Evolutionary conservation across 78 protist genomes (phyloP).

Genomic region (Dictyostelium discoideum): DNA sequence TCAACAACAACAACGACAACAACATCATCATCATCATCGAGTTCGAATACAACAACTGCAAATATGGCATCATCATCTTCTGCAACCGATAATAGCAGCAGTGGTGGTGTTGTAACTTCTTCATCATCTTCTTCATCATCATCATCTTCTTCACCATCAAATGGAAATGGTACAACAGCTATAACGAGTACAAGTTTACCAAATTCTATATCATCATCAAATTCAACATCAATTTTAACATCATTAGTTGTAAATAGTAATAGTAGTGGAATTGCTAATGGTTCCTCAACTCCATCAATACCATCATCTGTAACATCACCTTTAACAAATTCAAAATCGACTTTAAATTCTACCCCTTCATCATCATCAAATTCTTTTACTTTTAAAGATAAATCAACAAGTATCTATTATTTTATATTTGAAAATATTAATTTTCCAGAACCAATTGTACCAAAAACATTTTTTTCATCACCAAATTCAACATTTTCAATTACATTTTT

Average conservation of each 20-base stretch:
- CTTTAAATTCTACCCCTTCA: not conserved
- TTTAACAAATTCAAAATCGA: not conserved
- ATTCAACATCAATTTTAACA: not conserved
- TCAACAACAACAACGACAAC: not conserved
- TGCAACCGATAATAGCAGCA: not conserved
- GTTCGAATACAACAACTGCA: not conserved
- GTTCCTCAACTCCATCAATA: not conserved
- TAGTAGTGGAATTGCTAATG: not conserved
- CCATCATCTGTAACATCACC: not conserved
- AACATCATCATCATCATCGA: not conserved
- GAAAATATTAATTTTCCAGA: constrained; percentile 47
- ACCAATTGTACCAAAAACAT: constrained; percentile 55
- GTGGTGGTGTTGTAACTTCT: not conserved
- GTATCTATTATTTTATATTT: constrained; percentile 33
- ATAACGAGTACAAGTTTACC: not conserved
- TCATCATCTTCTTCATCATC: not conserved
- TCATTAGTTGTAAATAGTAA: not conserved
- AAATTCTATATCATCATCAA: not conserved
- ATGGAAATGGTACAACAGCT: not conserved
- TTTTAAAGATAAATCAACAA: constrained; percentile 56
- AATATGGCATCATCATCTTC: not conserved
- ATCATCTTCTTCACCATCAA: not conserved
- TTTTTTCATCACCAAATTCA: constrained; percentile 8
- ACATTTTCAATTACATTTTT: constrained; percentile 2
- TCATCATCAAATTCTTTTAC: not conserved